Base-by-base conservation (phyloP, 345 rosid genomes). In the Heritiera fomes region DNA sequence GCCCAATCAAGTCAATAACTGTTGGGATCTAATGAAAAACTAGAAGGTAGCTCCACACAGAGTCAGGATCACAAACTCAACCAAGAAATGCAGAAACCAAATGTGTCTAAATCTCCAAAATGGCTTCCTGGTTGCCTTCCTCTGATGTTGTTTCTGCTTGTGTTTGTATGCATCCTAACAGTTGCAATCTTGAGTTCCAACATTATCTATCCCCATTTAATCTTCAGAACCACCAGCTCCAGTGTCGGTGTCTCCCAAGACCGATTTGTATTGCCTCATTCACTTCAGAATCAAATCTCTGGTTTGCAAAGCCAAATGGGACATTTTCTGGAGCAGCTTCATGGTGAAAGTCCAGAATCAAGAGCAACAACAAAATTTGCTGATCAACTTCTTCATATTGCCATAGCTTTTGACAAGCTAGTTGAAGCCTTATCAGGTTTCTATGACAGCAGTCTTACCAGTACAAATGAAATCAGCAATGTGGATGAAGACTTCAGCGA, bases 231-330 rank as follows among this genome's bases (percentile, higher is more conserved):
- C 60, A 40, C 62, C 56, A 49, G 66, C 23, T 49, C 70, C 47
- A 18, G n/a, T 1, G 40, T 73, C 4, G 40, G 71, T 12, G 47
- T 18, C 30, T 70, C 81, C 71, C 73, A 50, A 45, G 14, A 5
- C 58, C 75, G 1, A 9, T 9, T 49, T 45, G 5, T 34, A 63
- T 76, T 80, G 4, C 86, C 86, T 63, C n/a, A n/a, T n/a, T n/a
- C n/a, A n/a, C n/a, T n/a, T n/a, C n/a, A n/a, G n/a, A n/a, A n/a
- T n/a, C n/a, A 85, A 77, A 71, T 89, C 80, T 78, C 82, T 10
- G 43, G 74, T 53, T 52, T 87, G 85, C 92, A 89, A 80, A 70
- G 69, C 12, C 80, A 80, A 56, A 56, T 86, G 3, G 90, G 89
- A 15, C 8, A 56, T 55, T 80, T 90, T 62, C 83, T 89, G 14